Evolutionary conservation across 148 eudicot species (phyloP).

Genomic region (Diospyros lotus): DNA sequence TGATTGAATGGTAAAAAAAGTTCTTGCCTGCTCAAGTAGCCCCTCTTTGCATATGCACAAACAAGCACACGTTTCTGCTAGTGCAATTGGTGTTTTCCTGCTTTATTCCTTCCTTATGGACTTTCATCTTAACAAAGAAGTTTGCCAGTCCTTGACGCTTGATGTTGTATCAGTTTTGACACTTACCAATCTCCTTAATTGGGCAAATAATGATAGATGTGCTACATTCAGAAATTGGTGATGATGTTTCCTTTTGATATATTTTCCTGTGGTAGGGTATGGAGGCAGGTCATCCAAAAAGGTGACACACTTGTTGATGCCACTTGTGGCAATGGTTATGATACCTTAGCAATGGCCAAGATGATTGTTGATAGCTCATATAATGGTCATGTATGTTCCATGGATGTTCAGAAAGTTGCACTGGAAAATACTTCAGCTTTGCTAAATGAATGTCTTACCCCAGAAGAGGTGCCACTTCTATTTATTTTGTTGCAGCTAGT

Average conservation of each 20-base stretch:
- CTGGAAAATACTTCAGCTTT: slow-evolving; percentile 52
- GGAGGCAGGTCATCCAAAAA: slow-evolving; percentile 62
- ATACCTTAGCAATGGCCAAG: slow-evolving; percentile 74
- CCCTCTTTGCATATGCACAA: too few species aligned
- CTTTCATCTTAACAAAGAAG: neutral
- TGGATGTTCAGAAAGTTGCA: slow-evolving; percentile 79
- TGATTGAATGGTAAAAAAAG: too few species aligned
- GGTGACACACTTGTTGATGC: slow-evolving; percentile 88
- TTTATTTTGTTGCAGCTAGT: neutral
- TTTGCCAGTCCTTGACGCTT: slow-evolving; percentile 3
- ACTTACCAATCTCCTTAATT: neutral
- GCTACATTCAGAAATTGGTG: neutral
- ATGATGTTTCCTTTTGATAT: neutral
- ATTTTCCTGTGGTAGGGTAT: slow-evolving; percentile 39
- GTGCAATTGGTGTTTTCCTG: neutral
- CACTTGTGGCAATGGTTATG: slow-evolving; percentile 95
- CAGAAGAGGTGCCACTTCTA: slow-evolving; percentile 46
- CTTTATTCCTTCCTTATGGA: neutral
- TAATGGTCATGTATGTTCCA: slow-evolving; percentile 63
- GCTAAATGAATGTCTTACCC: slow-evolving; percentile 44
- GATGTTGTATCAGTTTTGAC: neutral
- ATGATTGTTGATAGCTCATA: slow-evolving; percentile 49
- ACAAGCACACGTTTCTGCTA: too few species aligned
- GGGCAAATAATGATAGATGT: neutral
- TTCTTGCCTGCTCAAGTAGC: too few species aligned